phyloP scores from a whole-genome alignment of 2,329 filamentous ascomycete genomes.

The Pseudohalonectria lignicola region DNA sequence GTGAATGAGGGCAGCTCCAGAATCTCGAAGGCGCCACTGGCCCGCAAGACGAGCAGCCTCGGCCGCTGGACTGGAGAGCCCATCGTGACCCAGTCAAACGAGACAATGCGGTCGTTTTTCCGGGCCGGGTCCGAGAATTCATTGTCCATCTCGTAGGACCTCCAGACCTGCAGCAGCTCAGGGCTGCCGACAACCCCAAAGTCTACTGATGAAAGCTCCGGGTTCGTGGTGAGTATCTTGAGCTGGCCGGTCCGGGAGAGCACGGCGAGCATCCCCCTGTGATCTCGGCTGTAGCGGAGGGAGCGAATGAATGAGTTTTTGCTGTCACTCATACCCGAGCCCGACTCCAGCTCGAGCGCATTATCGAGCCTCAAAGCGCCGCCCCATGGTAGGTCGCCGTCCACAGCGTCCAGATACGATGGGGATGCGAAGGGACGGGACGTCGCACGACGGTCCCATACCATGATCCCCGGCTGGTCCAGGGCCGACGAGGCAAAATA shows the following conservation, averaged over 20 bases:
- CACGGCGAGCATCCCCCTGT: constrained; percentile 48
- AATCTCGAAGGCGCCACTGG: constrained; percentile 51
- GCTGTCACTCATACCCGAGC: constrained; percentile 36
- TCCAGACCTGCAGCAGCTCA: constrained; percentile 47
- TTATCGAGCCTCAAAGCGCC: constrained; percentile 46
- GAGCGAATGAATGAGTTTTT: constrained; percentile 52
- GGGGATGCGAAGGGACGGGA: constrained; percentile 39
- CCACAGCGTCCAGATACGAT: constrained; percentile 43
- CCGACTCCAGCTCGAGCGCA: constrained; percentile 43
- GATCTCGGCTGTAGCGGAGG: constrained; percentile 52
- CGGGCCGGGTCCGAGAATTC: constrained; percentile 38
- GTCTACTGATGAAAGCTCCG: constrained; percentile 34
- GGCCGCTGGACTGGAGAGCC: constrained; percentile 43
- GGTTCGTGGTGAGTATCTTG: constrained; percentile 47
- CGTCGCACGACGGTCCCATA: constrained; percentile 67
- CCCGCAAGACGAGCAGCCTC: constrained; percentile 47
- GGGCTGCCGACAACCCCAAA: constrained; percentile 34
- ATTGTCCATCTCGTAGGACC: constrained; percentile 52
- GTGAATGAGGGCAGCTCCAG: constrained; percentile 49
- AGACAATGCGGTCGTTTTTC: constrained; percentile 51
- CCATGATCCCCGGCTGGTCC: constrained; percentile 61
- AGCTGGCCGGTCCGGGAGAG: constrained; percentile 53
- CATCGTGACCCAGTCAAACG: constrained; percentile 57
- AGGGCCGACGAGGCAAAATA: constrained; percentile 75
- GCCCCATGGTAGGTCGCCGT: constrained; percentile 53